These are phyloP conservation scores for Rhizodiscina lignyota DNA, from an alignment of 495 filamentous ascomycete genomes.

Conservation along the genomic window DNA sequence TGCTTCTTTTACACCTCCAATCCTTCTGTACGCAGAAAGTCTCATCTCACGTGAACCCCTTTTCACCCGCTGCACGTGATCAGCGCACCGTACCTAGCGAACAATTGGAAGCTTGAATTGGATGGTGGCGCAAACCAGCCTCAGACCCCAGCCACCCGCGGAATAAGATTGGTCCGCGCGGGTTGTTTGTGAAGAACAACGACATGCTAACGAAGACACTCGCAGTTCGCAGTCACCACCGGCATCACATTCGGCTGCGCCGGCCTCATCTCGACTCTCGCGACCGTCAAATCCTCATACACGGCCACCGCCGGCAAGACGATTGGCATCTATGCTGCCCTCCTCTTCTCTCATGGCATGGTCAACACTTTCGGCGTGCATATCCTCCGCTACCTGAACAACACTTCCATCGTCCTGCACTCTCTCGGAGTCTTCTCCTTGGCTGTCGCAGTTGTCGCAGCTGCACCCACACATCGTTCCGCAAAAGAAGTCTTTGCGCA, in stretches of 20 bases:
- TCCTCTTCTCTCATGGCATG: conserved; percentile 37
- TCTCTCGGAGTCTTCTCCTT: conserved; percentile 38
- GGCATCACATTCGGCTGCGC: conserved; percentile 52
- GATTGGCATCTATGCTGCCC: conserved; percentile 46
- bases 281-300: conserved; percentile 36
- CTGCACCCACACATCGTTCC: conserved; percentile 42
- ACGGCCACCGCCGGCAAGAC: conserved; percentile 32
- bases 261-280: conserved; percentile 39
- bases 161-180: too few relatives aligned
- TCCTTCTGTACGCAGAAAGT: too few relatives aligned
- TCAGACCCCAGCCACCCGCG: too few relatives aligned
- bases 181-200: too few relatives aligned
- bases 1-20: too few relatives aligned
- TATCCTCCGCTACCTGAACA: conserved; percentile 41
- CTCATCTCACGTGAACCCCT: too few relatives aligned
- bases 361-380: conserved; percentile 46
- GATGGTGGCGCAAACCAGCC: too few relatives aligned
- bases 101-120: too few relatives aligned
- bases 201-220: too few relatives aligned
- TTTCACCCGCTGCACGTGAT: too few relatives aligned
- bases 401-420: conserved; percentile 42
- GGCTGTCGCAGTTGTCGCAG: conserved; percentile 41
- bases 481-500: conserved; percentile 43
- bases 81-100: too few relatives aligned
- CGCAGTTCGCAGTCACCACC: conserved; percentile 44